Conservation (phyloP, 805 yeast genomes). For the Nakazawaea peltata region DNA sequence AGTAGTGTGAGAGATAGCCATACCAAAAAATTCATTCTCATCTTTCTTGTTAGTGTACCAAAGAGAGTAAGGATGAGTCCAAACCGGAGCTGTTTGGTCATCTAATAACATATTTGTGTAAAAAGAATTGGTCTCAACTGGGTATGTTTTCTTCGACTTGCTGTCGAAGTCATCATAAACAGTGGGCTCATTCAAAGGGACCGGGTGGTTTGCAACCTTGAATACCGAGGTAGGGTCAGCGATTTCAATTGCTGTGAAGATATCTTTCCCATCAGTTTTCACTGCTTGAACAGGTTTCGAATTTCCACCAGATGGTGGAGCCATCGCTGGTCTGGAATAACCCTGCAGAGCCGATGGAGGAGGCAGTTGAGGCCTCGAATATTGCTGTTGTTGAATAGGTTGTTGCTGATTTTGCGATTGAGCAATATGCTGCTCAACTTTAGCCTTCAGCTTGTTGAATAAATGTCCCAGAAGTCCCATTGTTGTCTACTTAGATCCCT, state of each 20-base stretch:
- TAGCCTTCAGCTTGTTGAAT: too few species aligned
- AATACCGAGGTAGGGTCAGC: conserved; percentile 13
- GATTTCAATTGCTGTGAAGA: conserved; percentile 5
- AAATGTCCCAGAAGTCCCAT: too few species aligned
- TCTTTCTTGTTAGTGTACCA: conserved; percentile 46
- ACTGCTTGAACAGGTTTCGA: too few species aligned
- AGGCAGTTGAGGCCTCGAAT: conserved; percentile 7
- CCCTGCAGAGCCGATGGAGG: not conserved
- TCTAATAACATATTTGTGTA: conserved; percentile 66
- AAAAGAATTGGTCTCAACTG: conserved; percentile 72
- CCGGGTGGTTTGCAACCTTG: conserved; percentile 4
- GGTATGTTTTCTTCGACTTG: conserved; percentile 13
- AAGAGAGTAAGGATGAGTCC: conserved; percentile 78
- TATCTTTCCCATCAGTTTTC: not conserved
- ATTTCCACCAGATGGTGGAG: too few species aligned
- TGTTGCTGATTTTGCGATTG: too few species aligned
- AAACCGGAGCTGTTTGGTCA: conserved; percentile 58
- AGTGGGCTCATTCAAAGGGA: not conserved
- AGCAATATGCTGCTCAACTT: too few species aligned
- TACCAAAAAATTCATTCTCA: conserved; percentile 39
- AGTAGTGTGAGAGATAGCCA: conserved; percentile 60
- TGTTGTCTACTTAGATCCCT: too few species aligned
- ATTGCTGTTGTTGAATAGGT: too few species aligned
- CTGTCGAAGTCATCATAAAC: not conserved
- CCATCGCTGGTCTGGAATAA: too few species aligned